Evolutionary conservation across 2,329 filamentous ascomycete genomes (phyloP).

Genomic region (Neurospora sp.): DNA sequence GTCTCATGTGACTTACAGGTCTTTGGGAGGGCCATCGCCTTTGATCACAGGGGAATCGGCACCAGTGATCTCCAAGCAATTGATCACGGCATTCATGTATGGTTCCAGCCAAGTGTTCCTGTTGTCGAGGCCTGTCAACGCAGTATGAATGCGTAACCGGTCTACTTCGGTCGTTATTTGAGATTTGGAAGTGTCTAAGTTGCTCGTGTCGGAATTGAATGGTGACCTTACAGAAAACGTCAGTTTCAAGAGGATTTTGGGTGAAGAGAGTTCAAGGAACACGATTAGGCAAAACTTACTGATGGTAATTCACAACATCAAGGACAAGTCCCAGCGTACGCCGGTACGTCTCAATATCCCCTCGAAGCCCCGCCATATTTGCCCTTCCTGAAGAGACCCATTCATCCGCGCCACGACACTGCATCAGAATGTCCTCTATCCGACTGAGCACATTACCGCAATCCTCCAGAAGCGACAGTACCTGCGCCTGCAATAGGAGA

Average conservation of each 20-base stretch:
- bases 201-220: not conserved
- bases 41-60: not conserved
- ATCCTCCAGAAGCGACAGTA: conserved; percentile 12
- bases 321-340: conserved; percentile 11
- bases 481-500: conserved; percentile 9
- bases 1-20: not conserved
- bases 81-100: conserved; percentile 10
- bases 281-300: conserved; percentile 3
- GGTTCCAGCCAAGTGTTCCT: conserved; percentile 2
- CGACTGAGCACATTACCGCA: conserved; percentile 13
- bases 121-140: not conserved
- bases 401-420: conserved; percentile 6
- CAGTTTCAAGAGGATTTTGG: not conserved
- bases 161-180: conserved; percentile 6
- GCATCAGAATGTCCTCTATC: conserved; percentile 12
- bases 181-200: not conserved
- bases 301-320: conserved; percentile 6
- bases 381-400: conserved; percentile 8
- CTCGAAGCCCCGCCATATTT: conserved; percentile 8
- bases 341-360: conserved; percentile 8
- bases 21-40: not conserved
- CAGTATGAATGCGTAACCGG: conserved; percentile 1
- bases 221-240: not conserved
- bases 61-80: conserved; percentile 1
- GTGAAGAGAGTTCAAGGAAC: not conserved